phyloP scores from a whole-genome alignment of 768 basidiomycete genomes.

The Lactarius sanguifluus region DNA sequence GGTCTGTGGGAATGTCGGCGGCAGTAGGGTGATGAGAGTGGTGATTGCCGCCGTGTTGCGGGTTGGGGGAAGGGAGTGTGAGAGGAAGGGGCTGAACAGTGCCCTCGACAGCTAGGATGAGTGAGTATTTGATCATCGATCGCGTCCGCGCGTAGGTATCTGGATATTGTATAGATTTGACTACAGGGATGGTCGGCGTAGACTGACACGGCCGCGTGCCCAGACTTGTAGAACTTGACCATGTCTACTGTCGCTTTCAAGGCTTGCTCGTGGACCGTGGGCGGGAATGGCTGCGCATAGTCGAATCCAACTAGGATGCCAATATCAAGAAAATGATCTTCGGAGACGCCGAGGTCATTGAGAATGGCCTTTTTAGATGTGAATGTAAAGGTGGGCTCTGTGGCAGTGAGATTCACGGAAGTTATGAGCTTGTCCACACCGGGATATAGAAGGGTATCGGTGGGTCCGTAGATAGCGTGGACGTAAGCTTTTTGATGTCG shows the following conservation, averaged over 20 bases:
- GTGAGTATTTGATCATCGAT: conserved; percentile 87
- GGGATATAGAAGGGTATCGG: conserved; percentile 88
- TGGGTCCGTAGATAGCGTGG: conserved; percentile 89
- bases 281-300: conserved; percentile 75
- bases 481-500: conserved; percentile 92
- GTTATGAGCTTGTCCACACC: conserved; percentile 88
- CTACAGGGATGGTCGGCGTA: conserved; percentile 79
- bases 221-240: conserved; percentile 90
- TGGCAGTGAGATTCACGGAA: conserved; percentile 70
- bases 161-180: conserved; percentile 74
- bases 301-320: conserved; percentile 91
- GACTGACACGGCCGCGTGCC: conserved; percentile 74
- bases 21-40: conserved; percentile 71
- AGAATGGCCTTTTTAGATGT: conserved; percentile 79
- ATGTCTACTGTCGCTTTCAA: conserved; percentile 87
- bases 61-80: conserved; percentile 52
- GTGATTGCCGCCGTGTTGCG: conserved; percentile 52
- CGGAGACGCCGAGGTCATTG: conserved; percentile 58
- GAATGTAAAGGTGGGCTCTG: conserved; percentile 75
- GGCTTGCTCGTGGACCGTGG: conserved; percentile 75
- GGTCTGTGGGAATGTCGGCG: conserved; percentile 84
- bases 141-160: conserved; percentile 89
- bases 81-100: conserved; percentile 76
- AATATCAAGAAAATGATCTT: conserved; percentile 95
- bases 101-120: conserved; percentile 88